Percentiles rank a stretch among this genome's conserved stretches.
Evolutionary conservation across 2,329 filamentous ascomycete species (phyloP).

Genomic region (Cytospora chrysosperma): DNA sequence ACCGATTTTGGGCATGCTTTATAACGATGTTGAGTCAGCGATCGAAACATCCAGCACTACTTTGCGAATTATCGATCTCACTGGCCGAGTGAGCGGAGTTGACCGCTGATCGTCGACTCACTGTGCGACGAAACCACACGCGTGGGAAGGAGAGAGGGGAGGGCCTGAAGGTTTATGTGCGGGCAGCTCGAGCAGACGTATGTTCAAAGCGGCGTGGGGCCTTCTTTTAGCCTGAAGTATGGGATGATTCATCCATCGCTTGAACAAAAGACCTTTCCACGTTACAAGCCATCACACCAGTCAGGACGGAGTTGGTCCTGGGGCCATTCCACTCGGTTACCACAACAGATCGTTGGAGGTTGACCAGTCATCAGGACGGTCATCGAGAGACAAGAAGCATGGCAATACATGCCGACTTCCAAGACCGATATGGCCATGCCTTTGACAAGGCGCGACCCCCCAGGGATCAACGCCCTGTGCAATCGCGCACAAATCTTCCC

Average conservation of each 20-base stretch:
- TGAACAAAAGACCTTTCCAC: not conserved
- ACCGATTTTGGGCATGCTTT: not conserved
- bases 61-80: not conserved
- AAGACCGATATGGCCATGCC: not conserved
- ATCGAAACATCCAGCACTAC: not conserved
- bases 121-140: not conserved
- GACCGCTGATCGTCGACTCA: not conserved
- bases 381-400: no score
- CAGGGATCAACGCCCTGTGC: not conserved
- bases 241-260: constrained; percentile 3
- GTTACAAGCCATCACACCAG: not conserved
- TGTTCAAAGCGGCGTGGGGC: not conserved
- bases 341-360: not conserved
- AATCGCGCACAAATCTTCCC: not conserved
- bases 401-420: constrained; percentile 12
- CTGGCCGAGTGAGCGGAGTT: not conserved
- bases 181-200: not conserved
- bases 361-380: not conserved
- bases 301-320: not conserved
- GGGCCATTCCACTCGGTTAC: not conserved
- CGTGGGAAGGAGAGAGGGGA: not conserved
- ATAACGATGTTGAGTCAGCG: not conserved
- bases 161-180: not conserved
- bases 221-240: not conserved
- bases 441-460: constrained; percentile 3